phyloP scores from a whole-genome alignment of 331 rosid species.

The Dryas integrifolia region DNA sequence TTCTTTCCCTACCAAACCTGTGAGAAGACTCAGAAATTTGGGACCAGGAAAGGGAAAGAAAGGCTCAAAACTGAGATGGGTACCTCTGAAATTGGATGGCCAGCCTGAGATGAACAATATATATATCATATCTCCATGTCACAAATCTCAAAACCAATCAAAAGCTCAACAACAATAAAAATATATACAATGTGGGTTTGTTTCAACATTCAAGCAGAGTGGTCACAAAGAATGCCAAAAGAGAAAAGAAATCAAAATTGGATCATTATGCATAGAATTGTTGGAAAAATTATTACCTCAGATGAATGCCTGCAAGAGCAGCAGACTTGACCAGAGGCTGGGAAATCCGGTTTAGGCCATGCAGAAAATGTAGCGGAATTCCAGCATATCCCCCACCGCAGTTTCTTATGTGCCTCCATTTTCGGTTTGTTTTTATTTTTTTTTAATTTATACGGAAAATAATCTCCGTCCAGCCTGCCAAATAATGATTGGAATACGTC shows the following conservation, averaged over 20 bases:
- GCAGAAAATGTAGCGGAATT: conserved; percentile 36
- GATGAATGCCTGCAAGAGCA: conserved; percentile 39
- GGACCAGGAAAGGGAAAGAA: conserved; percentile 61
- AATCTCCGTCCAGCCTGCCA: conserved; percentile 4
- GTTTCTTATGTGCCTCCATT: conserved; percentile 13
- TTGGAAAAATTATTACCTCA: conserved; percentile 24
- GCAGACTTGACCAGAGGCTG: conserved; percentile 32
- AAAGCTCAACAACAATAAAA: neutral
- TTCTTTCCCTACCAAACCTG: conserved; percentile 62
- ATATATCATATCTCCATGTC: conserved; percentile 23
- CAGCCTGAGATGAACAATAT: conserved; percentile 40
- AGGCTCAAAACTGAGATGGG: conserved; percentile 35
- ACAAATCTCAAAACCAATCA: conserved; percentile 2
- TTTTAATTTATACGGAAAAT: conserved; percentile 4
- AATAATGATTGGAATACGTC: neutral
- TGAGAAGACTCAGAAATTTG: conserved; percentile 26
- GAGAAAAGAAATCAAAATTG: conserved; percentile 13
- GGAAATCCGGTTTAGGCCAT: conserved; percentile 35
- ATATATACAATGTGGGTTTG: conserved; percentile 10
- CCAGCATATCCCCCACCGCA: conserved; percentile 29
- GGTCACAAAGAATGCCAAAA: conserved; percentile 8
- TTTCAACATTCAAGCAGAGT: conserved; percentile 12
- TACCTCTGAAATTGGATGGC: conserved; percentile 35
- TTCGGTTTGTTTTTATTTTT: neutral
- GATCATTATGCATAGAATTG: conserved; percentile 8